Conservation (phyloP, 768 basidiomycete genomes). For the Pholiota microspora region DNA sequence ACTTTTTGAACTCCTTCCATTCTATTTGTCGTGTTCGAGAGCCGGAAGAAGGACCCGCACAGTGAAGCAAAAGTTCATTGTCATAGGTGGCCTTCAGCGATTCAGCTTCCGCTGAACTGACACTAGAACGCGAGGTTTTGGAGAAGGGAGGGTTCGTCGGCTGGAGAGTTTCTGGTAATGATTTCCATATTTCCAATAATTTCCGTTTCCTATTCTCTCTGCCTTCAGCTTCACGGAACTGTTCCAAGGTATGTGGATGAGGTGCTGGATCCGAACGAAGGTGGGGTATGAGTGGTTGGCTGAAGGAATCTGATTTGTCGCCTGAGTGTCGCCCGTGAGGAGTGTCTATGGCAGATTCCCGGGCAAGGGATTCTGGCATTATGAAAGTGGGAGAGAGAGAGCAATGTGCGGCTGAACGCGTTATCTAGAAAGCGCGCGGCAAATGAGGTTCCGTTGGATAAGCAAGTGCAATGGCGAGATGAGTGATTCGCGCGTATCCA, state of each 20-base stretch:
- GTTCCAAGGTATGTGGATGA: conserved; percentile 51
- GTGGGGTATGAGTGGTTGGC: conserved; percentile 56
- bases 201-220: conserved; percentile 56
- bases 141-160: conserved; percentile 10
- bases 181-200: conserved; percentile 62
- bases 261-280: conserved; percentile 53
- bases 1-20: conserved; percentile 73
- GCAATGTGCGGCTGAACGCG: not conserved
- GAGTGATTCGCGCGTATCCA: conserved; percentile 11
- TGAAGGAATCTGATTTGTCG: conserved; percentile 46
- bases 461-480: conserved; percentile 7
- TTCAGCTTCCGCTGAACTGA: conserved; percentile 64
- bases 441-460: not conserved
- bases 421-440: not conserved
- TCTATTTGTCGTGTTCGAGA: conserved; percentile 46
- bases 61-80: conserved; percentile 65
- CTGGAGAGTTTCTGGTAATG: conserved; percentile 37
- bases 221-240: conserved; percentile 67
- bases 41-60: conserved; percentile 39
- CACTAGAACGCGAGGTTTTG: conserved; percentile 5
- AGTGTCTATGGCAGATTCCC: conserved; percentile 8
- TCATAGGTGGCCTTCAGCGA: conserved; percentile 71
- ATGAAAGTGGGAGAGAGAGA: conserved; percentile 1
- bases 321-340: conserved; percentile 8
- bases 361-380: conserved; percentile 20